Base-by-base conservation (phyloP, 345 rosid species). In the Angophora floribunda region DNA sequence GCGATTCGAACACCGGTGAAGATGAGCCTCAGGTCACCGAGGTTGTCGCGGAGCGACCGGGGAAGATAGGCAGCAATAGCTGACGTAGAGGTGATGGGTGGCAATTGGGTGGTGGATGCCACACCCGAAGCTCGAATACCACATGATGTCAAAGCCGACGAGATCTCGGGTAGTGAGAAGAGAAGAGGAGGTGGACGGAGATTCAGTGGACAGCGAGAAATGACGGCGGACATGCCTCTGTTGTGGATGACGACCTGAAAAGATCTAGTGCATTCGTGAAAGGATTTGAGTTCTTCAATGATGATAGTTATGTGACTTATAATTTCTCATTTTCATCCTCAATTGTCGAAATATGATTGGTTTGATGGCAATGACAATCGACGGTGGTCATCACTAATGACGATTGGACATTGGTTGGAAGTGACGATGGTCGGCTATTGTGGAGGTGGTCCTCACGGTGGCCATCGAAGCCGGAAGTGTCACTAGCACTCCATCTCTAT, bases 281-380 rank as follows among this genome's bases (percentile, higher is more conserved):
- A 14, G 30, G 9, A 13, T n/a, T n/a, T 6, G 30, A 13, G 9
- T n/a, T 63, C 32, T 63, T 13, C 19, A 9, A 63, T n/a, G 17
- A 9, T 13, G 19, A 63, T 63, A 30, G 3, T 2, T 4, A 63
- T n/a, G 19, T n/a, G 36, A n/a, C 15, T 2, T n/a, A 63, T 63
- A 63, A n/a, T 9, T 63, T 6, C 7, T 63, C 70, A 2, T 3
- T 2, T 63, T 63, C 0, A n/a, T 4, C 17, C 19, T 63, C 32
- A n/a, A 30, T 63, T 1, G 1, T n/a, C 2, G 19, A 30, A 63
- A 63, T 36, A 63, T 30, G 5, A 61, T 61, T 4, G n/a, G 13
- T 13, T 61, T 16, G 16, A 28, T 0, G 0, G 17, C n/a, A 16
- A 63, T 63, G 36, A 13, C 1, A 0, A 63, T 13, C 3, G 19